Evolutionary conservation across 352 stramenopile genomes (phyloP), one percentile per base, ranked within the genome.

Genomic region (Ophiocytium majus): DNA sequence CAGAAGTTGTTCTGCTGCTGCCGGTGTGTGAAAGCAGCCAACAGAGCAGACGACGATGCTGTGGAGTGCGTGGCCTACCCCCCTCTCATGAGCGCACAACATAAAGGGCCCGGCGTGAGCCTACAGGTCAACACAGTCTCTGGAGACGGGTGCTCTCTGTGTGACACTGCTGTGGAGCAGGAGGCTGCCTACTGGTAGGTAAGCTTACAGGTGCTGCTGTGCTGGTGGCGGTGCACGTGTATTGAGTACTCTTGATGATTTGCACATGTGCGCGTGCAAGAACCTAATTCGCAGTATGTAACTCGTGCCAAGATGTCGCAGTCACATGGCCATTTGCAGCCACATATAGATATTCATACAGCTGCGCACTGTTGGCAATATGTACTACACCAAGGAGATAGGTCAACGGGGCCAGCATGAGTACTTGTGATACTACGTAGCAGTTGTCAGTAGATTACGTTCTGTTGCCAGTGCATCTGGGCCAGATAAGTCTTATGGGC

Each of bases 181-280:
- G 66, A 78, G 14, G 32, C 66, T 5, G 66, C 66, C 5, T 78
- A 78, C 66, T 78, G 66, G 66, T 78, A 78, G 32, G 66, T 78
- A 35, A 5, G 43, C 43, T 57, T 57, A 14, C 14, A 57, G 43
- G 43, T 57, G 5, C 14, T 57, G 43, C 43, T 57, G 5, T 5
- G 43, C 43, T 14, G 14, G 43, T 57, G 14, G 5, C 43, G 14
- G 14, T 57, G 43, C 5, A 14, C 14, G 14, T 57, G 5, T 14
- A 57, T 5, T 57, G 43, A 57, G 43, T 57, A n/a, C n/a, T n/a
- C n/a, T n/a, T n/a, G n/a, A n/a, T 57, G 43, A 14, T 57, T 57
- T 14, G 14, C 43, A 57, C 43, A 57, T 57, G 43, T 57, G 5
- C 14, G 43, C 43, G 14, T 57, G 43, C 43, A 14, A 57, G 5